These are phyloP conservation scores for Artemisia annua DNA, from an alignment of 129 eudicot genomes.

Conservation along the genomic window DNA sequence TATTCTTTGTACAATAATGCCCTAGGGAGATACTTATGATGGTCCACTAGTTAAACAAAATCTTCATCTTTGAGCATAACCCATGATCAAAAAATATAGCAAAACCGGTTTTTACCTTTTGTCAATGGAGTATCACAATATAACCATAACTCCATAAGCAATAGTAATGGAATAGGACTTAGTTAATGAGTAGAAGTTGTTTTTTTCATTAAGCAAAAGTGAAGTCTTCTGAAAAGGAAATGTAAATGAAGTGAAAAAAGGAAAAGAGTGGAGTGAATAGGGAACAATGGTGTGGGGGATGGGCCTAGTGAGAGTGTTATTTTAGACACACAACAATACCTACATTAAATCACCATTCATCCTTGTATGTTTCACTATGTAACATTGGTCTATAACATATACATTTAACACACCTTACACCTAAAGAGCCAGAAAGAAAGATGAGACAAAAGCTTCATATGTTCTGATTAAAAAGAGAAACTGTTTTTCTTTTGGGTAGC, in stretches of 20 bases:
- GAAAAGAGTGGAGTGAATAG: constrained; percentile 38
- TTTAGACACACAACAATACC: constrained; percentile 24
- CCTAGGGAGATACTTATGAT: too few relatives aligned
- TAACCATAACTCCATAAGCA: constrained; percentile 33
- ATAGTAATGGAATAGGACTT: constrained; percentile 28
- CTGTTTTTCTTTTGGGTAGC: constrained; percentile 26
- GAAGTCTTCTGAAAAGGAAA: constrained; percentile 41
- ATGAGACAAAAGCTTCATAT: constrained; percentile 43
- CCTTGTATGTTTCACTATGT: not conserved
- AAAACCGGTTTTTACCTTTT: not conserved
- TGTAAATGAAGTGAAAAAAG: constrained; percentile 36
- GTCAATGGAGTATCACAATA: constrained; percentile 27
- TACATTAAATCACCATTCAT: not conserved
- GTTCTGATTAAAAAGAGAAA: constrained; percentile 34
- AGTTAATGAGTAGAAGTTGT: constrained; percentile 26
- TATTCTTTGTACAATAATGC: too few relatives aligned
- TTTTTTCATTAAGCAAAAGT: constrained; percentile 38
- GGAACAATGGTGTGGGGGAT: constrained; percentile 23
- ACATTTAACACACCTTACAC: not conserved
- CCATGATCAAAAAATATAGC: too few relatives aligned
- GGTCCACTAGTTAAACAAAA: too few relatives aligned
- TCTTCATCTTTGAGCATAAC: too few relatives aligned
- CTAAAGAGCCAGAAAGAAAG: constrained; percentile 32
- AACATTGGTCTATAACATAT: constrained; percentile 24
- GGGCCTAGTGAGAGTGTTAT: constrained; percentile 16